Evolutionary conservation across 1,284 basidiomycete genomes (phyloP).

Genomic region (Trichosporon sp.): DNA sequence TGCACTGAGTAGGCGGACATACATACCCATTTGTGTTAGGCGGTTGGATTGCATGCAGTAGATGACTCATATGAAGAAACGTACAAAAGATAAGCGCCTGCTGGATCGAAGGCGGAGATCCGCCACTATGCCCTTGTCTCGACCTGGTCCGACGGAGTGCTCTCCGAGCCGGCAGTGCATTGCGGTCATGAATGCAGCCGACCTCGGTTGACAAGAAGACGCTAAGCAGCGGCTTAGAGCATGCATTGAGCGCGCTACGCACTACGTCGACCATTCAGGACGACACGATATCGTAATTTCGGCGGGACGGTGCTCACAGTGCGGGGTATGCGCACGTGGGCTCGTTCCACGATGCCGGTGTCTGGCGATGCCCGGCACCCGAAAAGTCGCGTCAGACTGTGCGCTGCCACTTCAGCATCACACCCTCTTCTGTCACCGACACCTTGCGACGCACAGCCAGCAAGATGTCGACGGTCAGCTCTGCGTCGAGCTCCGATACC

Average conservation of each 20-base stretch:
- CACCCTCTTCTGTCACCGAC: background rate
- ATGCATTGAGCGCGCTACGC: background rate
- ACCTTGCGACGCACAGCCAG: background rate
- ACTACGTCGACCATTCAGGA: background rate
- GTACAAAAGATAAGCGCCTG: no score
- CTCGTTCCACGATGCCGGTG: background rate
- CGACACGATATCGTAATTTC: background rate
- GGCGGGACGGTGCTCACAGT: background rate
- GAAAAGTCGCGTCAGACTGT: background rate
- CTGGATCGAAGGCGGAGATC: no score
- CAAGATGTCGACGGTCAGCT: background rate
- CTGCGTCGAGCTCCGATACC: background rate
- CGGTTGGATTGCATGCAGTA: slow-evolving; percentile 7
- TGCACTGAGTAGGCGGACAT: background rate
- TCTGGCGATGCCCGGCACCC: background rate
- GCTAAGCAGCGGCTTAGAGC: background rate
- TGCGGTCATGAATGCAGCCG: background rate
- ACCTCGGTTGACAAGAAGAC: no score
- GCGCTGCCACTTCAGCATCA: background rate
- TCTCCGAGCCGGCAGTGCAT: background rate
- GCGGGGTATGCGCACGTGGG: slow-evolving; percentile 1
- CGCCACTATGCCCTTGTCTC: no score
- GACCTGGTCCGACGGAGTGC: no score
- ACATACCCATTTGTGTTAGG: background rate
- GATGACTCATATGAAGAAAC: background rate